Conservation (phyloP, 805 yeast genomes). For the Allodekkera sacchari region DNA sequence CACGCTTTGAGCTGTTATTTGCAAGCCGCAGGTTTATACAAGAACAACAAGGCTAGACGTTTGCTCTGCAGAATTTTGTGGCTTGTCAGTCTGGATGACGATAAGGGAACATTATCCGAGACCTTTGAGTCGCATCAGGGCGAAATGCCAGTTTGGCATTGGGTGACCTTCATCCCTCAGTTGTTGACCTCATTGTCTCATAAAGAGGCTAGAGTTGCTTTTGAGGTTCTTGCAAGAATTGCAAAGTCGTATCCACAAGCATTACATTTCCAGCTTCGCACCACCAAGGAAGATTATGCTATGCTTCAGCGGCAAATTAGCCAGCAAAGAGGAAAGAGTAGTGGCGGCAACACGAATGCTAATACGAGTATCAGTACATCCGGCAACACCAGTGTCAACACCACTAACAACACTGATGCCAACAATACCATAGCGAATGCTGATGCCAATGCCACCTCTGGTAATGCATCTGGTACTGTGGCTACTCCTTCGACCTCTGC, state of each 20-base stretch:
- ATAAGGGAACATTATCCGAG: slow-evolving; percentile 66
- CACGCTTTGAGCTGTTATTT: slow-evolving; percentile 93
- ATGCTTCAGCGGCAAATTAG: slow-evolving; percentile 72
- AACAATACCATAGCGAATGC: slow-evolving; percentile 1
- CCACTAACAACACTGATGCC: slow-evolving; percentile 2
- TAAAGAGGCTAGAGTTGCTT: slow-evolving; percentile 81
- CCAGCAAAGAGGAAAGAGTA: slow-evolving; percentile 7
- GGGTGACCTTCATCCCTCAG: slow-evolving; percentile 97
- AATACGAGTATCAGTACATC: neutral
- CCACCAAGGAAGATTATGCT: slow-evolving; percentile 90
- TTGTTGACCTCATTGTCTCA: slow-evolving; percentile 82
- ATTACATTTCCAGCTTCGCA: slow-evolving; percentile 87
- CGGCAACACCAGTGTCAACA: slow-evolving; percentile 9
- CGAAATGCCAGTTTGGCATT: slow-evolving; percentile 98
- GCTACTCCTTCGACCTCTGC: slow-evolving; percentile 2
- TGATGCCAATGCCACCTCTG: neutral
- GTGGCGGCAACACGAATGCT: slow-evolving; percentile 1
- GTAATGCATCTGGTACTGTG: neutral
- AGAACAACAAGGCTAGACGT: slow-evolving; percentile 84
- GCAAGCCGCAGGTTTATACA: slow-evolving; percentile 96
- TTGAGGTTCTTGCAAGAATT: slow-evolving; percentile 79
- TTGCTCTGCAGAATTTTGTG: slow-evolving; percentile 84
- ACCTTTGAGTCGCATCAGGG: slow-evolving; percentile 92
- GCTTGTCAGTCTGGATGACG: slow-evolving; percentile 88
- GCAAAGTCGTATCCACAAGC: slow-evolving; percentile 98